A percentile compares a stretch with the other conserved stretches of the same genome.
phyloP scores from a whole-genome alignment of 2,329 filamentous ascomycete genomes.

The Claviceps digitariae region DNA sequence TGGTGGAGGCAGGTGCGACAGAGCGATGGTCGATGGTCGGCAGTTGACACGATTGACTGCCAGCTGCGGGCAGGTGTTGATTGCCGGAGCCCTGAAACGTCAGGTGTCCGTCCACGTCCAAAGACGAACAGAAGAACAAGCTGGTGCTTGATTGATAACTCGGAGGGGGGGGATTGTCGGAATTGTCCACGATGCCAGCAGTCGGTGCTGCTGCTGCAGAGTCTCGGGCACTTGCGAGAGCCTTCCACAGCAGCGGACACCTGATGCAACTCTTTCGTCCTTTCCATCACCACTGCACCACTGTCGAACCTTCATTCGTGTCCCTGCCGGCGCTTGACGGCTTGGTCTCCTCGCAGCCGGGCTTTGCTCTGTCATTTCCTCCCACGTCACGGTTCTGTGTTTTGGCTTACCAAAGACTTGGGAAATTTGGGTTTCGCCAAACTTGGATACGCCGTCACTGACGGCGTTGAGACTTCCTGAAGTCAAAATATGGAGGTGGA shows the following conservation, averaged over 20 bases:
- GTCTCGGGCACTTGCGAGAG: background rate
- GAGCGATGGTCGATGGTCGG: background rate
- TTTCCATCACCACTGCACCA: no score
- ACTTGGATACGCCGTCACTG: background rate
- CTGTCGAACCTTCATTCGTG: no score
- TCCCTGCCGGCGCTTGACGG: no score
- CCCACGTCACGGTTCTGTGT: no score
- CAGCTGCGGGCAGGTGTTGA: background rate
- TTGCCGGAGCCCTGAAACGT: background rate
- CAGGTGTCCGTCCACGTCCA: background rate
- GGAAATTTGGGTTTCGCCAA: background rate
- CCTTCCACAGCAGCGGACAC: background rate
- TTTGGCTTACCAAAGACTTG: conserved; percentile 1
- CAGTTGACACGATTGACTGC: background rate
- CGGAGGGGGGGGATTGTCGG: no score
- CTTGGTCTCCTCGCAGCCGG: no score
- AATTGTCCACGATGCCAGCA: no score
- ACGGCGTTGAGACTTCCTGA: background rate
- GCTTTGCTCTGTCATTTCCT: background rate
- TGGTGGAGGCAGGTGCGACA: background rate
- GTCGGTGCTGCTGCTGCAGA: no score
- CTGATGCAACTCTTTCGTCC: no score
- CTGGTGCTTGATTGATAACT: no score
- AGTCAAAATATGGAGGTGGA: background rate
- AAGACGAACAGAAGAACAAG: background rate